Evolutionary conservation across 1,284 basidiomycete genomes (phyloP).

Genomic region (Ustilago lituana): DNA sequence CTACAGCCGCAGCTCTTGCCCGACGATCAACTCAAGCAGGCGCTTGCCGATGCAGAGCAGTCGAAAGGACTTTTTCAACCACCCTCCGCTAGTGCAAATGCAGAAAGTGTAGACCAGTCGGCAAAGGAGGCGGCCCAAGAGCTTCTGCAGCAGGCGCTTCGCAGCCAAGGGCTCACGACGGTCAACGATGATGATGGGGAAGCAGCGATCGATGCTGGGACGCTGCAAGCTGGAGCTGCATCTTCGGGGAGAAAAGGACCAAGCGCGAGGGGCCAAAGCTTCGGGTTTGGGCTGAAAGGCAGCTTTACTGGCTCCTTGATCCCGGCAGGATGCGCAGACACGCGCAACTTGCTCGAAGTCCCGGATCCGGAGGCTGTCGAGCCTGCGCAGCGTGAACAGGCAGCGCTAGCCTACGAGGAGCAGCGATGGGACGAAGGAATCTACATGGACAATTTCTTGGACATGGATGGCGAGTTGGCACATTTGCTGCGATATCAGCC

Average conservation of each 20-base stretch:
- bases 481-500: slow-evolving; percentile 17
- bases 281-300: slow-evolving; percentile 17
- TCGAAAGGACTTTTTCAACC: slow-evolving; percentile 34
- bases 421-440: slow-evolving; percentile 42
- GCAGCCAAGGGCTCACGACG: slow-evolving; percentile 22
- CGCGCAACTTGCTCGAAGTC: slow-evolving; percentile 34
- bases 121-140: slow-evolving; percentile 27
- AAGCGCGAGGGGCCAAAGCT: background rate
- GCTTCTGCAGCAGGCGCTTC: slow-evolving; percentile 30
- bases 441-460: slow-evolving; percentile 47
- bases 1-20: slow-evolving; percentile 40
- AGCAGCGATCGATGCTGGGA: slow-evolving; percentile 4
- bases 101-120: too few species aligned
- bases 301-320: slow-evolving; percentile 17
- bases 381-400: slow-evolving; percentile 8
- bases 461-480: slow-evolving; percentile 33
- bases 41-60: slow-evolving; percentile 35
- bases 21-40: slow-evolving; percentile 33
- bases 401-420: slow-evolving; percentile 27
- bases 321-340: slow-evolving; percentile 21
- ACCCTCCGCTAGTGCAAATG: background rate
- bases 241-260: background rate
- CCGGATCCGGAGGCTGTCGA: slow-evolving; percentile 17
- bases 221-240: background rate
- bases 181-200: slow-evolving; percentile 34